These are phyloP conservation scores for Chlorella variabilis DNA, from an alignment of 163 green algal genomes.

Conservation along the genomic window DNA sequence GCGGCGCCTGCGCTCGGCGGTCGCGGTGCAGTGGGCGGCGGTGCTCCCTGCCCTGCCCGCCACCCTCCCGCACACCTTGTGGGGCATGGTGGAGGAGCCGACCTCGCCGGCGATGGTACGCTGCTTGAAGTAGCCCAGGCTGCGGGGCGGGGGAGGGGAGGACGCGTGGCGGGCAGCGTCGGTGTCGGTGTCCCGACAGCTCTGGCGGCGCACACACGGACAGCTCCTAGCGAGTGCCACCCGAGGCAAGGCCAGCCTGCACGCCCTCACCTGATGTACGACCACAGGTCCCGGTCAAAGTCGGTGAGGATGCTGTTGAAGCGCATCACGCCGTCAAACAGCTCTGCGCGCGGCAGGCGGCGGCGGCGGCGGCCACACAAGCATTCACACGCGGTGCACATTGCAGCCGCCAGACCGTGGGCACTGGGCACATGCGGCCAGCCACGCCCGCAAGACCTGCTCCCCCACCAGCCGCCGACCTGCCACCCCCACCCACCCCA, in stretches of 20 bases:
- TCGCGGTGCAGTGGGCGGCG: neutral
- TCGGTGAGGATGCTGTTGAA: conserved; percentile 99
- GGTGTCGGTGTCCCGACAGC: too few species aligned
- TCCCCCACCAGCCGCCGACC: too few species aligned
- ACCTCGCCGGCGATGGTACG: conserved; percentile 90
- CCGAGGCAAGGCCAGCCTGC: too few species aligned
- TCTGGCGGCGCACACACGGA: too few species aligned
- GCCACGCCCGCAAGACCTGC: too few species aligned
- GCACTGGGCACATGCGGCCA: too few species aligned
- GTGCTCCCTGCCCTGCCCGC: neutral
- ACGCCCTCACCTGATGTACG: conserved; percentile 85
- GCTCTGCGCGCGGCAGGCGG: conserved; percentile 71
- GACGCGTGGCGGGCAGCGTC: neutral
- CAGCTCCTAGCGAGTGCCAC: too few species aligned
- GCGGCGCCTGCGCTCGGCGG: too few species aligned
- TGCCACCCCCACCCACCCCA: neutral
- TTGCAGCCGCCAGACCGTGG: too few species aligned
- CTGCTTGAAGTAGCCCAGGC: conserved; percentile 98
- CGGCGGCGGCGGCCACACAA: neutral
- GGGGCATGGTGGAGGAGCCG: conserved; percentile 98
- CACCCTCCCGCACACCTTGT: conserved; percentile 81
- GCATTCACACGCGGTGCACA: neutral
- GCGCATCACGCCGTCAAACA: conserved; percentile 87
- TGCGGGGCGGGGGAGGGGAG: conserved; percentile 27
- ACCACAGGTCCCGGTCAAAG: conserved; percentile 98